A percentile compares a stretch with the other conserved stretches of the same genome.
Evolutionary conservation across 1,284 basidiomycete genomes (phyloP).

Genomic region (Papiliotrema laurentii): DNA sequence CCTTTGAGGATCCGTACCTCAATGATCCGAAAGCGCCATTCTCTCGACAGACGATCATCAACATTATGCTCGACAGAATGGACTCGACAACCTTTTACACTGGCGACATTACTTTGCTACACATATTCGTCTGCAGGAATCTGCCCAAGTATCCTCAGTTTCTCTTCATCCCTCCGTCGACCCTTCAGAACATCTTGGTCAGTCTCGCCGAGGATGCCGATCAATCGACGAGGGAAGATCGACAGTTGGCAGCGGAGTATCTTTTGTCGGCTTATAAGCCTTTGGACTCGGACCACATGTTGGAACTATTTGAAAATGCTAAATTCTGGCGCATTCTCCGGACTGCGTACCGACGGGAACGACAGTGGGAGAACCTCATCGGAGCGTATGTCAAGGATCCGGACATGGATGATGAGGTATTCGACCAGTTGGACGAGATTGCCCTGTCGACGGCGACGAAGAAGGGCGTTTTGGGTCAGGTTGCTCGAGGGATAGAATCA

Average conservation of each 20-base stretch:
- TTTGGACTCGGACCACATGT: constrained; percentile 64
- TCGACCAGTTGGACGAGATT: constrained; percentile 62
- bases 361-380: constrained; percentile 69
- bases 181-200: constrained; percentile 70
- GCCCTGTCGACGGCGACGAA: background rate
- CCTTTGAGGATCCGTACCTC: constrained; percentile 88
- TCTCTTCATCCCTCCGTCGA: constrained; percentile 63
- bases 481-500: constrained; percentile 54
- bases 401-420: constrained; percentile 60
- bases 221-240: constrained; percentile 74
- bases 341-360: constrained; percentile 69
- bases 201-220: constrained; percentile 71
- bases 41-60: constrained; percentile 76
- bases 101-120: constrained; percentile 71
- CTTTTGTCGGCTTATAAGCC: constrained; percentile 90
- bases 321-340: constrained; percentile 88
- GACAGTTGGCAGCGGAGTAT: constrained; percentile 91
- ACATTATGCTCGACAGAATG: constrained; percentile 75
- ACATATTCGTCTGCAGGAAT: constrained; percentile 95
- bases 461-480: constrained; percentile 52
- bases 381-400: constrained; percentile 72
- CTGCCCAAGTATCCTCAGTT: constrained; percentile 95
- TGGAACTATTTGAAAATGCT: constrained; percentile 70
- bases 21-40: constrained; percentile 64
- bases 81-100: constrained; percentile 50